Evolutionary conservation across 2,329 filamentous ascomycete species (phyloP).

Genomic region (Emergomyces orientalis): DNA sequence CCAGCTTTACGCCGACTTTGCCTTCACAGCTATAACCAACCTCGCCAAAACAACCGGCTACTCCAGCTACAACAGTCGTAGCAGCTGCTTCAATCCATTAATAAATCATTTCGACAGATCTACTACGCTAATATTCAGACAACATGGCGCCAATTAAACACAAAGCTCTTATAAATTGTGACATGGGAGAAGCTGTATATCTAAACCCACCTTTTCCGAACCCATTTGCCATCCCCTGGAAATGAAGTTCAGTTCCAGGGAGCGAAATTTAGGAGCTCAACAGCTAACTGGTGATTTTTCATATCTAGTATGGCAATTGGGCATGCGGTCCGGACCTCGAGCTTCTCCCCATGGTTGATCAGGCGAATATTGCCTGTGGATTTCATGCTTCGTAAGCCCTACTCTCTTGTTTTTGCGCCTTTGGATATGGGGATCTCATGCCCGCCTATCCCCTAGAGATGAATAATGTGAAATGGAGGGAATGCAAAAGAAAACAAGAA

Average conservation of each 20-base stretch:
- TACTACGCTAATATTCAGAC: background rate
- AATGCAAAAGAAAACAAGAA: background rate
- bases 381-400: conserved; percentile 39
- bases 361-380: conserved; percentile 54
- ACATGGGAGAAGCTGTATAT: conserved; percentile 38
- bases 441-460: background rate
- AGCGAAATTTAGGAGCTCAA: background rate
- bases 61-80: background rate
- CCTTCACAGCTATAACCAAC: background rate
- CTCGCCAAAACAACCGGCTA: background rate
- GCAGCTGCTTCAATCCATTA: background rate
- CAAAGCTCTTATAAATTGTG: conserved; percentile 43
- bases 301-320: conserved; percentile 36
- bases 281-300: conserved; percentile 1
- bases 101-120: background rate
- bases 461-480: background rate
- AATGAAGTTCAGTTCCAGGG: background rate
- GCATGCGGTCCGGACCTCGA: conserved; percentile 49
- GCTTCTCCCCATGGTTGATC: conserved; percentile 52
- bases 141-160: conserved; percentile 44
- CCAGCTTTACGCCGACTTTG: background rate
- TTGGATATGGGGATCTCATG: background rate
- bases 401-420: background rate
- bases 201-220: background rate
- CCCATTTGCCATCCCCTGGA: background rate